phyloP scores from a whole-genome alignment of 305 asterid species.

The Lippia alba region DNA sequence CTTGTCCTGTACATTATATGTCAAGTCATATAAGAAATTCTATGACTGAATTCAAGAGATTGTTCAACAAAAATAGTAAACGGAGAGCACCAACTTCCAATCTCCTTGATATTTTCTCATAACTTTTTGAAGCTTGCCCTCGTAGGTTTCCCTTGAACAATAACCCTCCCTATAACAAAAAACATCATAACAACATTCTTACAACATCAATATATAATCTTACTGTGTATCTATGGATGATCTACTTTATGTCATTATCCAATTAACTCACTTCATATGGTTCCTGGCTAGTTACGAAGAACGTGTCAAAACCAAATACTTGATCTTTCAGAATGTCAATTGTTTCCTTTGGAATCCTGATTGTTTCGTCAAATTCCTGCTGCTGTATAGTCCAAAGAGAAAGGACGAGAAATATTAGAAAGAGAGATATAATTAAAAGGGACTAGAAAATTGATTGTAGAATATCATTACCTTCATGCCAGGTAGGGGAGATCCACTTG shows the following conservation, averaged over 20 bases:
- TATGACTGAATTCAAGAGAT: slow-evolving; percentile 24
- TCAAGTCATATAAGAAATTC: slow-evolving; percentile 31
- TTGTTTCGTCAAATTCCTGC: slow-evolving; percentile 75
- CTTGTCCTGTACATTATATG: slow-evolving; percentile 68
- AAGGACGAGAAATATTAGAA: slow-evolving; percentile 29
- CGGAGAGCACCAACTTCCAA: slow-evolving; percentile 68
- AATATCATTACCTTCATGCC: slow-evolving; percentile 87
- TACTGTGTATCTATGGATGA: not conserved
- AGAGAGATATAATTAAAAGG: slow-evolving; percentile 16
- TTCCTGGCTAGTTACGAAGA: slow-evolving; percentile 96
- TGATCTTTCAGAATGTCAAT: slow-evolving; percentile 85
- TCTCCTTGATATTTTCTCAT: slow-evolving; percentile 80
- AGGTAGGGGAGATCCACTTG: slow-evolving; percentile 96
- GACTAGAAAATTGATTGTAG: slow-evolving; percentile 30
- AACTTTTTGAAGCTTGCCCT: slow-evolving; percentile 84
- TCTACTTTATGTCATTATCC: slow-evolving; percentile 17
- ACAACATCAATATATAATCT: not conserved
- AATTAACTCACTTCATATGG: slow-evolving; percentile 88
- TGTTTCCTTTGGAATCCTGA: slow-evolving; percentile 85
- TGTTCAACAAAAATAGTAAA: slow-evolving; percentile 33
- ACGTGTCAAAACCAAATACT: slow-evolving; percentile 95
- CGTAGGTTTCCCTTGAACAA: slow-evolving; percentile 94
- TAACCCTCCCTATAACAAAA: slow-evolving; percentile 80
- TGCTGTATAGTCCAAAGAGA: slow-evolving; percentile 50
- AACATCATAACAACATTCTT: slow-evolving; percentile 17